phyloP scores from a whole-genome alignment of 2,329 filamentous ascomycete species.

The Beauveria asiatica region DNA sequence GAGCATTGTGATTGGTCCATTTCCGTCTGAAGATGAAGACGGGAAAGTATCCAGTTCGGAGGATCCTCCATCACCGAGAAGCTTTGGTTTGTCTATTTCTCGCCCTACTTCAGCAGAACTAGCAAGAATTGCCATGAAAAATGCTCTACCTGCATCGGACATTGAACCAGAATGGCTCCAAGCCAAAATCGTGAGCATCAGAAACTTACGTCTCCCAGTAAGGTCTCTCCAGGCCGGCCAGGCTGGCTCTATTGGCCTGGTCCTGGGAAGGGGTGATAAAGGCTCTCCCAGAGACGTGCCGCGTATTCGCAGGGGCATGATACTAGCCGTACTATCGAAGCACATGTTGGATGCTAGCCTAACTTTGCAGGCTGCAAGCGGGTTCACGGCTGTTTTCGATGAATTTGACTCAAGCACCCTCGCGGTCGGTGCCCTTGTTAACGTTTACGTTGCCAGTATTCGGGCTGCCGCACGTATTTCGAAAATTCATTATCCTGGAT shows the following conservation, averaged over 20 bases:
- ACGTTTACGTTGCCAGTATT: slow-evolving; percentile 82
- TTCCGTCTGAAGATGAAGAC: slow-evolving; percentile 49
- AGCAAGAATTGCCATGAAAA: slow-evolving; percentile 42
- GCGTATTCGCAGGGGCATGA: slow-evolving; percentile 70
- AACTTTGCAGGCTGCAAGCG: slow-evolving; percentile 56
- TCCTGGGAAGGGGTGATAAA: slow-evolving; percentile 36
- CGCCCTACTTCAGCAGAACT: slow-evolving; percentile 47
- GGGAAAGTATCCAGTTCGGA: slow-evolving; percentile 29
- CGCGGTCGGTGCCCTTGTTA: slow-evolving; percentile 59
- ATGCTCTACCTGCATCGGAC: slow-evolving; percentile 41
- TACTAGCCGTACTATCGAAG: slow-evolving; percentile 56
- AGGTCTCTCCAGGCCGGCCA: slow-evolving; percentile 68
- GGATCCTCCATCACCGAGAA: slow-evolving; percentile 38
- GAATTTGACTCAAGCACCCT: slow-evolving; percentile 55
- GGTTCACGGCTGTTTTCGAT: slow-evolving; percentile 63
- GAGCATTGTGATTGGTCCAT: slow-evolving; percentile 70
- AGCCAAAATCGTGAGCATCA: slow-evolving; percentile 75
- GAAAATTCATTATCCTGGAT: slow-evolving; percentile 38
- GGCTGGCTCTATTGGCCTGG: slow-evolving; percentile 79
- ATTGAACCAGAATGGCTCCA: slow-evolving; percentile 66
- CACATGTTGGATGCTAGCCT: slow-evolving; percentile 48
- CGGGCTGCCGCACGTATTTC: slow-evolving; percentile 67
- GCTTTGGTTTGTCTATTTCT: slow-evolving; percentile 41
- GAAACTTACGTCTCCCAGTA: slow-evolving; percentile 80
- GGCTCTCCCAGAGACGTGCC: slow-evolving; percentile 20